Conservation (phyloP, 1,284 basidiomycete species). For the Grifola frondosa region DNA sequence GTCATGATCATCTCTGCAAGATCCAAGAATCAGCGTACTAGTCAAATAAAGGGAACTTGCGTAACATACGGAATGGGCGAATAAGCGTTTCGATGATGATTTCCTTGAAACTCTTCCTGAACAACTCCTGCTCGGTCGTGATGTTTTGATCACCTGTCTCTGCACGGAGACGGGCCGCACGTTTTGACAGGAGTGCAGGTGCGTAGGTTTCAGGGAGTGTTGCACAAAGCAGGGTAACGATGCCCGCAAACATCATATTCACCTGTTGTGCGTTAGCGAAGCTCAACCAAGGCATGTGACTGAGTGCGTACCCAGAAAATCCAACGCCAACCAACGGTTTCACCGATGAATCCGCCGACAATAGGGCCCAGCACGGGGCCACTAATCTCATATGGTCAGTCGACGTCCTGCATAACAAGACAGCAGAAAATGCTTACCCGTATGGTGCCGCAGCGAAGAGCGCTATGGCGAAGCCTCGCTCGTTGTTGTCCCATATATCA, state of each 20-base stretch:
- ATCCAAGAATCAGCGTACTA: too few relatives aligned
- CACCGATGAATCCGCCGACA: conserved; percentile 38
- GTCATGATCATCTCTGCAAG: conserved; percentile 42
- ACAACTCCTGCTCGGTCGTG: conserved; percentile 41
- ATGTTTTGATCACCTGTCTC: conserved; percentile 35
- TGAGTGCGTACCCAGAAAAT: conserved; percentile 60
- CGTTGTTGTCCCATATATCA: conserved; percentile 37
- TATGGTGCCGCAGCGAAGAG: conserved; percentile 47
- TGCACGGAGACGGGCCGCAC: conserved; percentile 38
- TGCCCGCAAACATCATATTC: conserved; percentile 6
- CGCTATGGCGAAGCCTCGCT: conserved; percentile 38
- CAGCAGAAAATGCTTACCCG: conserved; percentile 33
- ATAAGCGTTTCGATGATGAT: too few relatives aligned
- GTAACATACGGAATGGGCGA: too few relatives aligned
- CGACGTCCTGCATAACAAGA: neutral
- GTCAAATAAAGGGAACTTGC: too few relatives aligned
- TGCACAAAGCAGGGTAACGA: conserved; percentile 12
- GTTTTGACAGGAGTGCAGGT: conserved; percentile 45
- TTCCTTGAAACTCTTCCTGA: too few relatives aligned
- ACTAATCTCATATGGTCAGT: too few relatives aligned
- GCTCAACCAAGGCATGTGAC: conserved; percentile 8
- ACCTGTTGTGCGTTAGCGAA: too few relatives aligned
- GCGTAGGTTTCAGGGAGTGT: conserved; percentile 41
- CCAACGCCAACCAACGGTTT: conserved; percentile 53
- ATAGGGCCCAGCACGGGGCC: too few relatives aligned